A percentile compares a stretch with the other conserved stretches of the same genome.
Evolutionary conservation across 163 green algal species (phyloP).

Genomic region (Prototheca wickerhamii): DNA sequence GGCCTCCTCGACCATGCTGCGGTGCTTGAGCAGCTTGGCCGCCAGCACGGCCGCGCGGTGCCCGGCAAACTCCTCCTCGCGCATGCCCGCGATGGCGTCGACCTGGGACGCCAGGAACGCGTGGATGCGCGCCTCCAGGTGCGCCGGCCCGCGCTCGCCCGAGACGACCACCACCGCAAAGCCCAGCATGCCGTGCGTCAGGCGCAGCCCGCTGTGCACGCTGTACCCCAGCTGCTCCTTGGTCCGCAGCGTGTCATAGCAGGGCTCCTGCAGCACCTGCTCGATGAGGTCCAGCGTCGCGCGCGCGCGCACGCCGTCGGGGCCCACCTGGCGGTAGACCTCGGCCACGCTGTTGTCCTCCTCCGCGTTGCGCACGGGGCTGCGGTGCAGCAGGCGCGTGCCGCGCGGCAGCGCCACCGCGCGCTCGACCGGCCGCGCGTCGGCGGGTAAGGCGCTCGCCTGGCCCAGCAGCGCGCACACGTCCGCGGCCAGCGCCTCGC

Average conservation of each 20-base stretch:
- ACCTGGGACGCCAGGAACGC: constrained; percentile 53
- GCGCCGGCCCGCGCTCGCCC: constrained; percentile 31
- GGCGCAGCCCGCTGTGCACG: constrained; percentile 64
- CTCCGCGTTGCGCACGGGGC: constrained; percentile 48
- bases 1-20: constrained; percentile 64
- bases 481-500: constrained; percentile 30
- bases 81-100: constrained; percentile 31
- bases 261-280: constrained; percentile 65
- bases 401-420: not conserved
- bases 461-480: not conserved
- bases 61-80: constrained; percentile 56
- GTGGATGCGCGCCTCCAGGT: constrained; percentile 62
- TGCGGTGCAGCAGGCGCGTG: constrained; percentile 1
- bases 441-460: no score
- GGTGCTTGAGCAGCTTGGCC: constrained; percentile 67
- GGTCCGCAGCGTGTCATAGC: constrained; percentile 79
- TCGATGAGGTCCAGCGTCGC: constrained; percentile 51
- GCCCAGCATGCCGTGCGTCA: constrained; percentile 73
- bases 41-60: constrained; percentile 48
- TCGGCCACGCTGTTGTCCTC: constrained; percentile 70
- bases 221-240: constrained; percentile 91
- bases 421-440: not conserved
- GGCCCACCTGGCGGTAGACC: constrained; percentile 61
- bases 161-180: constrained; percentile 70
- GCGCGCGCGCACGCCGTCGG: constrained; percentile 30